phyloP scores from a whole-genome alignment of 2,329 filamentous ascomycete species.

The Clarireedia monteithiana region DNA sequence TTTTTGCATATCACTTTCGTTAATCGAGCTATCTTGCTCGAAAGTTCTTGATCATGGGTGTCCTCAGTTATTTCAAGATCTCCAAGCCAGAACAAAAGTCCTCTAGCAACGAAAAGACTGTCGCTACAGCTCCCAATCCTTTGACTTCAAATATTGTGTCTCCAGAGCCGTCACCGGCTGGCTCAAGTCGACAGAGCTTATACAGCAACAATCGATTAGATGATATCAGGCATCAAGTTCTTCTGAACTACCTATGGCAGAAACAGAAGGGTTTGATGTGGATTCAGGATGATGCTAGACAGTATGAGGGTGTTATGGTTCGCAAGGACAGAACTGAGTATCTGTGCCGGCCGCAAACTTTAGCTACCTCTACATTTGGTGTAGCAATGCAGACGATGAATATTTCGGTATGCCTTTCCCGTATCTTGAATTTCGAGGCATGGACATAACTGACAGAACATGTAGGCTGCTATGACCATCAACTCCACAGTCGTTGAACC shows the following conservation, averaged over 20 bases:
- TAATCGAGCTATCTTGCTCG: conserved; percentile 3
- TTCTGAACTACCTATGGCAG: conserved; percentile 77
- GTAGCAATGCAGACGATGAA: conserved; percentile 59
- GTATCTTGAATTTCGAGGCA: neutral
- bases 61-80: conserved; percentile 8
- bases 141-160: neutral
- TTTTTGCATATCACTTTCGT: conserved; percentile 5
- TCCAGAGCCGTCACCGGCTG: neutral
- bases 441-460: neutral
- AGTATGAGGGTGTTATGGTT: conserved; percentile 64
- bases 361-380: conserved; percentile 56
- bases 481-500: conserved; percentile 74
- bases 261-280: conserved; percentile 69
- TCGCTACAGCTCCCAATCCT: neutral
- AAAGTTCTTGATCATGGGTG: conserved; percentile 2
- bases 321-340: conserved; percentile 62
- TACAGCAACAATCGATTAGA: conserved; percentile 36
- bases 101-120: conserved; percentile 5
- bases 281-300: conserved; percentile 61
- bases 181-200: conserved; percentile 4
- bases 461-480: conserved; percentile 68
- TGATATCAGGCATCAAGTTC: conserved; percentile 73
- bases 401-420: conserved; percentile 47
- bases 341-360: conserved; percentile 61
- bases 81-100: conserved; percentile 3